Base-by-base conservation (phyloP, 2,329 filamentous ascomycete genomes). In the Fusarium irregulare region DNA sequence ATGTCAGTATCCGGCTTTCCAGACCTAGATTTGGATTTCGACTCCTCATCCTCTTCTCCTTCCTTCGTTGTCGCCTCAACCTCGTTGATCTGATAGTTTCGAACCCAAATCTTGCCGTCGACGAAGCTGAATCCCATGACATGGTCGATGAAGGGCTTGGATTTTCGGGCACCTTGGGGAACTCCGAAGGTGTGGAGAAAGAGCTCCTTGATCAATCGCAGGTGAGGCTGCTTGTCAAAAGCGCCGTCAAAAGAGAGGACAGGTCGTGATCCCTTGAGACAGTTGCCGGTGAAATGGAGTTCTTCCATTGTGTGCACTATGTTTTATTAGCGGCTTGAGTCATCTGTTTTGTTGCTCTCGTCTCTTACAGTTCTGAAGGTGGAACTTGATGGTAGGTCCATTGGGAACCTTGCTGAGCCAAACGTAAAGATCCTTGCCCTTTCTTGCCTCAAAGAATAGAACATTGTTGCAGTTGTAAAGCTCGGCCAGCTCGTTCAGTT, bases 241-340 rank as follows among this genome's bases (percentile, higher is more conserved):
- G 89, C 88, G 56, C 89, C 88, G 79, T 98, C 96, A 80, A 99
- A 99, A 37, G 93, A 96, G 60, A 99, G 89, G 41, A 99, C 85
- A 2, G 96, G 95, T 37, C 96, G 87, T 28, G 93, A 96, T 63
- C 96, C 96, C 82, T 97, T 98, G 66, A 98, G 84, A 79, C 94
- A 98, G 84, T 99, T 99, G 56, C 96, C 96, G 18, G 94, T 94
- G 80, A 99, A 98, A 77, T 97, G 93, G 37, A 99, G 86, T 80
- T 99, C 96, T 77, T 95, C 93, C 93, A 97, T 97, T 12, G 95
- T 98, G 83, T 98, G 94, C 77, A 98, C 87, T 92, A 72, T 46
- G n/a, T 25, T 20, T 16, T 44, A 59, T 81, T 72, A 80, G 77
- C 54, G 27, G 7, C 11, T 30, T 37, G 16, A 21, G 34, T 12